Base-by-base conservation (phyloP, 1,284 basidiomycete species). In the Polyporus tsugae region DNA sequence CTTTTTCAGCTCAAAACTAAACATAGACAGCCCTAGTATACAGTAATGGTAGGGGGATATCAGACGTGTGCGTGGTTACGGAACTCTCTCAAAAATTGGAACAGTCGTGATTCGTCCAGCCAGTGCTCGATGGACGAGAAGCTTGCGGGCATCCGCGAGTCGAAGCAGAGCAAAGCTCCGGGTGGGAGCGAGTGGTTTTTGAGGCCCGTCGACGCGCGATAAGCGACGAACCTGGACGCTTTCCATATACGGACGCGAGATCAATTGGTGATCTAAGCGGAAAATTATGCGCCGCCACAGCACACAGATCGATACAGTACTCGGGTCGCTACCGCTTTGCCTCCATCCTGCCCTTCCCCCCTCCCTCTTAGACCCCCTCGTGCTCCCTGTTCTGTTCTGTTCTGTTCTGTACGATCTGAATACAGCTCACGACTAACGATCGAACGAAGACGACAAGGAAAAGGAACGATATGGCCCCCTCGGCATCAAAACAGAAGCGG, bases 401-500 rank as follows among this genome's bases (percentile, higher is more conserved):
- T 10, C 29, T 29, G 29, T 46, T 9, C 44, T 10, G 7, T 10
- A 46, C 44, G n/a, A 46, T 64, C 60, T 61, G 42, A 29, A 29
- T 29, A 29, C 29, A 17, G 19, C 15, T 29, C 17, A 67, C 62
- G 29, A 49, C 57, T 44, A n/a, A n/a, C n/a, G n/a, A n/a, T n/a
- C n/a, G n/a, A n/a, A n/a, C n/a, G n/a, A n/a, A n/a, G 7, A 44
- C 41, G 35, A 11, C 6, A 9, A 39, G n/a, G 58, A 39, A 5
- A 29, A 75, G 6, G n/a, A 35, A 61, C 65, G 29, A 29, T 29
- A 93, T 94, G 92, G 77, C 92, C 0, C 91, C 92, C 62, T 94
- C 93, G 66, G 86, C 90, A 53, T 92, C 93, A 59, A 94, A 94
- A 78, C 92, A 93, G 85, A 93, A 96, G 80, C 89, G 95, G 63